Percentiles rank a stretch among this genome's conserved stretches.
Evolutionary conservation across 345 rosid genomes (phyloP).

Genomic region (Citrus sp.): DNA sequence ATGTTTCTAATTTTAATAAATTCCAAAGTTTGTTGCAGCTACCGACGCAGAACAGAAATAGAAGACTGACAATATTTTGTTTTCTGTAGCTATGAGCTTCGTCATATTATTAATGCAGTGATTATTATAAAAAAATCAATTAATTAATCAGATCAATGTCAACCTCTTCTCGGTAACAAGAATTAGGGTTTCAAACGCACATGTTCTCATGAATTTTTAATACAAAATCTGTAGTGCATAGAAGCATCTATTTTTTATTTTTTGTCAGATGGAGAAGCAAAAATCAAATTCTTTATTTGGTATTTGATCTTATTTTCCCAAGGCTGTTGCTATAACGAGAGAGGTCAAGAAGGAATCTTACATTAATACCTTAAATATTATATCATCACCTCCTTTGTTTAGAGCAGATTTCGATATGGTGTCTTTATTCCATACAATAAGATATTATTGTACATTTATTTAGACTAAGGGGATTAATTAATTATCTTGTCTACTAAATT

Average conservation of each 20-base stretch:
- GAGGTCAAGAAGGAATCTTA: conserved; percentile 29
- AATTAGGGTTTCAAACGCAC: conserved; percentile 22
- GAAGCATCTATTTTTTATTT: conserved; percentile 24
- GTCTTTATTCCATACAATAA: neutral
- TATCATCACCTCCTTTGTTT: neutral
- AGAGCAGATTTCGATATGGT: neutral
- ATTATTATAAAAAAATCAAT: conserved; percentile 7
- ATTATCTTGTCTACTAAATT: neutral
- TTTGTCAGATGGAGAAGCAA: conserved; percentile 12
- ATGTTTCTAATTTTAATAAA: conserved; percentile 12
- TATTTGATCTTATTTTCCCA: conserved; percentile 16
- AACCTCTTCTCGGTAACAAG: conserved; percentile 32
- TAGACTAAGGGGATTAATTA: neutral
- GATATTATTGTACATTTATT: neutral
- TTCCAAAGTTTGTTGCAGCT: neutral
- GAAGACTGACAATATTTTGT: conserved; percentile 27
- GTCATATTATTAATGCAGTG: conserved; percentile 14
- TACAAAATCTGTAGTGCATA: neutral
- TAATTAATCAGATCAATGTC: conserved; percentile 32
- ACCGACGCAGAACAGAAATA: conserved; percentile 19
- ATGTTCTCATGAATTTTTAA: conserved; percentile 15
- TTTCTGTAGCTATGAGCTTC: conserved; percentile 16
- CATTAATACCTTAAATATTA: conserved; percentile 23
- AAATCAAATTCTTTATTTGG: neutral
- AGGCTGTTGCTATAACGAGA: conserved; percentile 9